phyloP scores from a whole-genome alignment of 179 eudicot species.

The Patellifolia procumbens region DNA sequence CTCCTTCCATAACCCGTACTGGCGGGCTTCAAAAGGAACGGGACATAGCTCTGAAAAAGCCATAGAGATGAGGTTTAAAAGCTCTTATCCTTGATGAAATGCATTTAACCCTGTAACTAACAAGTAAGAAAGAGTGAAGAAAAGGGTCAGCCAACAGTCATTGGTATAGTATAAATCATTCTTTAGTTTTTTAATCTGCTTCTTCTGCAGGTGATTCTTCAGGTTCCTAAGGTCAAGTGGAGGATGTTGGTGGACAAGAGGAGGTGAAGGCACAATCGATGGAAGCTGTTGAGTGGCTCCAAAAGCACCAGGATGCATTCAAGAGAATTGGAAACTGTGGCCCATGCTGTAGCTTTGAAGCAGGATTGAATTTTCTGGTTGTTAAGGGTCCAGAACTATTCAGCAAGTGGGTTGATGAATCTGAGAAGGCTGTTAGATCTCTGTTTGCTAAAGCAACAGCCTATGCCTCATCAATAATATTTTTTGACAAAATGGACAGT shows the following conservation, averaged over 20 bases:
- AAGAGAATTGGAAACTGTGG: slow-evolving; percentile 87
- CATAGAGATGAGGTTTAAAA: no score
- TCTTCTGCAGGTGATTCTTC: slow-evolving; percentile 68
- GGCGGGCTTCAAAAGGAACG: no score
- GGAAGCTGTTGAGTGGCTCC: slow-evolving; percentile 99
- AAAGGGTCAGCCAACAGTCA: neutral
- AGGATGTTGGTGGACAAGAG: slow-evolving; percentile 91
- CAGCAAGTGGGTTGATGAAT: slow-evolving; percentile 99
- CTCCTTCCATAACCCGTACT: no score
- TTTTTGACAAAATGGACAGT: slow-evolving; percentile 96
- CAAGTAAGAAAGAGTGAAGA: no score
- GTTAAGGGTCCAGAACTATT: slow-evolving; percentile 97
- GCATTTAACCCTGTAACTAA: no score
- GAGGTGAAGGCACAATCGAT: slow-evolving; percentile 85
- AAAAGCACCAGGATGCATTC: slow-evolving; percentile 81
- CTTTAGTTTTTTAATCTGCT: neutral
- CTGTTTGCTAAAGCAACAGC: slow-evolving; percentile 90
- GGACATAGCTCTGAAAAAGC: no score
- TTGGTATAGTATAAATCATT: neutral
- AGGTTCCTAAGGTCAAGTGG: slow-evolving; percentile 88
- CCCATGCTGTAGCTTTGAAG: slow-evolving; percentile 97
- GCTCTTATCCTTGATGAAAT: no score
- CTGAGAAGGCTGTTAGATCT: slow-evolving; percentile 91
- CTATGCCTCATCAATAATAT: slow-evolving; percentile 90
- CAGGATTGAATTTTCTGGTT: slow-evolving; percentile 86